Evolutionary conservation across 495 filamentous ascomycete genomes (phyloP).

Genomic region (Glarea lozoyensis): DNA sequence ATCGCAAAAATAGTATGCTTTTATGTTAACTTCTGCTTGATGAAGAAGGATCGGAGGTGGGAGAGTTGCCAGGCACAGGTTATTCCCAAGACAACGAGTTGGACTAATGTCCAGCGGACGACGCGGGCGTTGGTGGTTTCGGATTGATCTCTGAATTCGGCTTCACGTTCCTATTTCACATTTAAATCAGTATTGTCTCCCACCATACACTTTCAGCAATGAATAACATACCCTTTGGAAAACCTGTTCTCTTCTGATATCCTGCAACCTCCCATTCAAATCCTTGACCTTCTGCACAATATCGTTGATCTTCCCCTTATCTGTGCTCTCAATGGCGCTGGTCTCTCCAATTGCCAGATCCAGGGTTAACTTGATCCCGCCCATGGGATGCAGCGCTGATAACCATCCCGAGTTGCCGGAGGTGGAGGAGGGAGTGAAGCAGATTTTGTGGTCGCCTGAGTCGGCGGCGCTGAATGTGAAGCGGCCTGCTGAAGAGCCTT

Average conservation of each 20-base stretch:
- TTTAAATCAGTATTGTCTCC: neutral
- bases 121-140: constrained; percentile 89
- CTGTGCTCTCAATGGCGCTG: constrained; percentile 84
- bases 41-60: constrained; percentile 93
- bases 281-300: constrained; percentile 85
- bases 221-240: constrained; percentile 74
- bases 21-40: constrained; percentile 97
- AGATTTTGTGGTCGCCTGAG: constrained; percentile 87
- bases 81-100: constrained; percentile 69
- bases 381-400: constrained; percentile 47
- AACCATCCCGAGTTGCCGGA: constrained; percentile 60
- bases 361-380: constrained; percentile 72
- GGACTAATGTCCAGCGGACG: constrained; percentile 87
- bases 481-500: constrained; percentile 63
- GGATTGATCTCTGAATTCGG: constrained; percentile 95
- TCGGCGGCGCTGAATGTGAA: constrained; percentile 97
- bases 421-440: constrained; percentile 72
- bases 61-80: constrained; percentile 98
- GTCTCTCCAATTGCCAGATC: constrained; percentile 96
- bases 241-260: constrained; percentile 89
- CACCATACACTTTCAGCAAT: neutral
- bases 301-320: constrained; percentile 89
- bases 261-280: constrained; percentile 76
- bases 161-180: constrained; percentile 73
- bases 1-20: neutral